phyloP scores from a whole-genome alignment of 805 yeast genomes.

The Monosporozyma servazzii region DNA sequence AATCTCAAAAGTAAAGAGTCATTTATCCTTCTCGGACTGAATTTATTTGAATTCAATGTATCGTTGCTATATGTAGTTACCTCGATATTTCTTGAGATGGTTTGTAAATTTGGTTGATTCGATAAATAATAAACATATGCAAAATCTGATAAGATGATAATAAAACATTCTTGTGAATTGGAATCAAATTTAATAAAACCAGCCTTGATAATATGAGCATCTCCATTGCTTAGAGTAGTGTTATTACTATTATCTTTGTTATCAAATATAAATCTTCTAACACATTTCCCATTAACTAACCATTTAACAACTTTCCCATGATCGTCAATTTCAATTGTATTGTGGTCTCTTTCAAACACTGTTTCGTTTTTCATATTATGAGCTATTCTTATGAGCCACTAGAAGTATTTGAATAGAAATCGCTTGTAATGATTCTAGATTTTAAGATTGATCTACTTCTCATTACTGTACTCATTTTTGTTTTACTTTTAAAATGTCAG shows the following conservation, averaged over 20 bases:
- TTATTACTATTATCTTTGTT: background rate
- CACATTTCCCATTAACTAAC: slow-evolving; percentile 27
- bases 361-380: slow-evolving; percentile 14
- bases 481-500: background rate
- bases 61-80: background rate
- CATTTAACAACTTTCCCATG: slow-evolving; percentile 30
- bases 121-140: slow-evolving; percentile 50
- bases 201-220: slow-evolving; percentile 44
- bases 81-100: slow-evolving; percentile 14
- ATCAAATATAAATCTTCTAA: slow-evolving; percentile 34
- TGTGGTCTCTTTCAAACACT: background rate
- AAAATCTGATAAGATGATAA: slow-evolving; percentile 49
- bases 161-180: slow-evolving; percentile 34
- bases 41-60: background rate
- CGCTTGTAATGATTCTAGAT: no score
- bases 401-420: no score
- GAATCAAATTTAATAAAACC: slow-evolving; percentile 46
- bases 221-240: slow-evolving; percentile 6
- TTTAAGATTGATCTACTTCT: background rate
- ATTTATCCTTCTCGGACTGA: background rate
- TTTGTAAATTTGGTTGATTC: slow-evolving; percentile 37
- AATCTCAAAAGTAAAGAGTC: slow-evolving; percentile 37
- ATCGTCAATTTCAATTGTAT: slow-evolving; percentile 20
- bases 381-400: background rate
- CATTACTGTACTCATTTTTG: background rate